Evolutionary conservation across 1,284 basidiomycete genomes (phyloP), one percentile per base, ranked within the genome.

Genomic region (Puccinia coronata): DNA sequence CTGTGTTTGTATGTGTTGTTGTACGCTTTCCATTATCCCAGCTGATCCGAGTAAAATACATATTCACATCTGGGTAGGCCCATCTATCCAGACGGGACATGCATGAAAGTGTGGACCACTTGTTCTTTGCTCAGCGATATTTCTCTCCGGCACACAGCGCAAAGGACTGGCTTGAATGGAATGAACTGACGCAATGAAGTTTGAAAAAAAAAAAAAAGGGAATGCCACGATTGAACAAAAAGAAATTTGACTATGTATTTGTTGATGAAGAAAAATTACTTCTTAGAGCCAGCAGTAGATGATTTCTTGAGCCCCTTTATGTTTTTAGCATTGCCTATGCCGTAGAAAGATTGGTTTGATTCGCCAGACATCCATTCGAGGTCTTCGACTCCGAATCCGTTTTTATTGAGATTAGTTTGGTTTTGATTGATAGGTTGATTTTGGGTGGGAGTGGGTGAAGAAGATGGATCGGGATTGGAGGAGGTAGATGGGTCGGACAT

Each of bases 221-320:
- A 51, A 4, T 16, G 18, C 12, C 4, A 51, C 11, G 9, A 20
- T 9, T 20, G n/a, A n/a, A n/a, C n/a, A n/a, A n/a, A n/a, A n/a
- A n/a, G n/a, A n/a, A n/a, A n/a, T n/a, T n/a, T n/a, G n/a, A n/a
- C n/a, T n/a, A n/a, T n/a, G n/a, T n/a, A n/a, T n/a, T n/a, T n/a
- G n/a, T n/a, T n/a, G n/a, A 51, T 9, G 18, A 20, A 20, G 9
- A 20, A 20, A 70, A 25, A 71, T 43, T 57, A 80, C 51, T 80
- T 80, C 47, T 80, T 80, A 47, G 63, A 55, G 0, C 28, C 59
- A 43, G 69, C 41, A 18, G 47, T 39, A 47, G 78, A n/a, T n/a
- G n/a, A 16, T 72, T 80, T 80, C 41, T 80, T 80, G n/a, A 80
- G n/a, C 0, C 78, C 78, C 63, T 71, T 61, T 18, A 80, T 80